phyloP scores from a whole-genome alignment of 352 stramenopile genomes.

The Phytophthora kernoviae region DNA sequence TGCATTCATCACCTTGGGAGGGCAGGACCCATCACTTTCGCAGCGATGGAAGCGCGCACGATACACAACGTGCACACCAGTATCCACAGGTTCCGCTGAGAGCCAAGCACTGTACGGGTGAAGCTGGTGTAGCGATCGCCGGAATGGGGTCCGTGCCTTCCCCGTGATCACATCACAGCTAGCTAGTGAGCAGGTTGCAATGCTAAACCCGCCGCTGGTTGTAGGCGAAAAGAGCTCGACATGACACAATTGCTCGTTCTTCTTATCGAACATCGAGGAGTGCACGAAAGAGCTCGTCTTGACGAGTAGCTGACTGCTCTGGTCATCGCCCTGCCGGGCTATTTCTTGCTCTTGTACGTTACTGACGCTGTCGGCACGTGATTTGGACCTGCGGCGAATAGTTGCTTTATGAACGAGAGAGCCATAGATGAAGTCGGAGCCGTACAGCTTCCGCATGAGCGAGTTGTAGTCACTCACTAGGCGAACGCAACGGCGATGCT shows the following conservation, averaged over 20 bases:
- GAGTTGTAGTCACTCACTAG: conserved; percentile 41
- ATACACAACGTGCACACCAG: conserved; percentile 29
- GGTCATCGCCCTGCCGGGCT: background rate
- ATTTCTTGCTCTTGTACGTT: background rate
- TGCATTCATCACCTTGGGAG: conserved; percentile 30
- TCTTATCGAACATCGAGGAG: conserved; percentile 31
- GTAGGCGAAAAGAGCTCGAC: conserved; percentile 37
- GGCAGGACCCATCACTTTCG: conserved; percentile 20
- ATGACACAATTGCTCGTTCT: conserved; percentile 44
- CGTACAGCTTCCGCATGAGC: conserved; percentile 46
- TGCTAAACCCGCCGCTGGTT: conserved; percentile 30
- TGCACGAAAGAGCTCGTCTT: conserved; percentile 40
- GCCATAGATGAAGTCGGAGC: conserved; percentile 49
- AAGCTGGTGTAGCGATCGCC: conserved; percentile 28
- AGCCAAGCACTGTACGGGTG: conserved; percentile 28
- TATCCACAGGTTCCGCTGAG: conserved; percentile 27
- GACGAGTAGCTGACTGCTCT: conserved; percentile 29
- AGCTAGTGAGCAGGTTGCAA: conserved; percentile 32
- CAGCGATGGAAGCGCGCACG: conserved; percentile 27
- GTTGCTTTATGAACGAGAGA: conserved; percentile 40
- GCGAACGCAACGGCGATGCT: conserved; percentile 19
- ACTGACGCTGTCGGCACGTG: background rate
- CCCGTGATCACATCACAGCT: conserved; percentile 24
- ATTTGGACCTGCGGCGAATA: conserved; percentile 7
- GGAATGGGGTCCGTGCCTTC: conserved; percentile 16